Percentiles rank a stretch among this genome's conserved stretches.
These are phyloP conservation scores for Begonia loranthoides DNA, from an alignment of 306 rosid species.

Conservation along the genomic window DNA sequence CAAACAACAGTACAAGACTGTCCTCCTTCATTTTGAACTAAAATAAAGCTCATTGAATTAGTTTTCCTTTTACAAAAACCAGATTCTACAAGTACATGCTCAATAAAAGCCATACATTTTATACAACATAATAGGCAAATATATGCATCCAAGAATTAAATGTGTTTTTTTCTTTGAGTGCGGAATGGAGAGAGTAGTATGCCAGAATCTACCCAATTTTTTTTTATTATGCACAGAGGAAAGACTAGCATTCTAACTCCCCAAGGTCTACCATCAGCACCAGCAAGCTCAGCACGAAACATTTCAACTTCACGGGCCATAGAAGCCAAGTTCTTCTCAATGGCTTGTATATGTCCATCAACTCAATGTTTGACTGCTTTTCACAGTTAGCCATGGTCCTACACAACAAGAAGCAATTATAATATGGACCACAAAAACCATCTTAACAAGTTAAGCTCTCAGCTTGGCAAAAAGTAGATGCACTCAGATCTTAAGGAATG, in stretches of 20 bases:
- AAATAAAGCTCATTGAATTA: constrained; percentile 8
- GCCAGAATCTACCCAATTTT: background rate
- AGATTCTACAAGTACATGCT: constrained; percentile 9
- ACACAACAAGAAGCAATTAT: too few species aligned
- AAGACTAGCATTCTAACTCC: constrained; percentile 45
- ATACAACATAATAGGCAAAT: too few species aligned
- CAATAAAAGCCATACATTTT: too few species aligned
- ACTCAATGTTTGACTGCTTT: constrained; percentile 71
- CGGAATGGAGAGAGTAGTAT: too few species aligned
- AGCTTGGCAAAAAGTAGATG: constrained; percentile 10
- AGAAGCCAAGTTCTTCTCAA: constrained; percentile 80
- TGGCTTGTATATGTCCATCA: constrained; percentile 78
- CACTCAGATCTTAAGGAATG: too few species aligned
- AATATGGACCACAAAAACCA: background rate
- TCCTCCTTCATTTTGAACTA: constrained; percentile 93
- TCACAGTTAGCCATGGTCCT: constrained; percentile 62
- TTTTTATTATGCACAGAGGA: constrained; percentile 8
- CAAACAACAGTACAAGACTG: constrained; percentile 77
- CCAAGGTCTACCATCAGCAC: constrained; percentile 59
- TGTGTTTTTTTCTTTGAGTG: too few species aligned
- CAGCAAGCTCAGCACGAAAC: constrained; percentile 66
- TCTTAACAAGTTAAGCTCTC: constrained; percentile 1
- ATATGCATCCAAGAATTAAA: too few species aligned
- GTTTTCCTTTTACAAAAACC: background rate
- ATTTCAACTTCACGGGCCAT: constrained; percentile 92